Conservation (phyloP, 805 yeast species). For the Candida parachauliodes region DNA sequence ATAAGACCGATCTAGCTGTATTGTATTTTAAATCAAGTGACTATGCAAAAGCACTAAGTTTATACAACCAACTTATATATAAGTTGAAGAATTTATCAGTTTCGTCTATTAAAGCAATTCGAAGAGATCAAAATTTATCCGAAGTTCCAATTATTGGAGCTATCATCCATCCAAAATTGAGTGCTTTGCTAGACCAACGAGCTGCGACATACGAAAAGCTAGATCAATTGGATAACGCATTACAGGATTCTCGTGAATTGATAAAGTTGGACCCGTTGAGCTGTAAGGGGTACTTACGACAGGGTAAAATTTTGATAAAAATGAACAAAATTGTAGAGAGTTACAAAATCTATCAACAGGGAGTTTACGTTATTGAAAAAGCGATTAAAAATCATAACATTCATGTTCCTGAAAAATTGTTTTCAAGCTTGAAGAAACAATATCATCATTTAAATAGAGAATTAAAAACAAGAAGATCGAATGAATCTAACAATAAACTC, state of each 20-base stretch:
- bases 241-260: conserved; percentile 33
- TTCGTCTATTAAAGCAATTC: conserved; percentile 13
- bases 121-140: conserved; percentile 19
- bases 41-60: conserved; percentile 23
- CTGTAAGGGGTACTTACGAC: conserved; percentile 48
- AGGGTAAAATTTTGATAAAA: conserved; percentile 31
- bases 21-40: conserved; percentile 28
- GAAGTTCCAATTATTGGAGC: conserved; percentile 27
- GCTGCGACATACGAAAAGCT: conserved; percentile 49
- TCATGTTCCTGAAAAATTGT: conserved; percentile 30
- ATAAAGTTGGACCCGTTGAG: conserved; percentile 39
- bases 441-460: conserved; percentile 19
- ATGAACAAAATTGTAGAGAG: conserved; percentile 30
- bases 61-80: conserved; percentile 24
- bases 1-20: conserved; percentile 26
- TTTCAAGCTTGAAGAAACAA: conserved; percentile 20
- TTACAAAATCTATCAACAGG: conserved; percentile 31
- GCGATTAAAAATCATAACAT: conserved; percentile 25
- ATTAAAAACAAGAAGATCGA: conserved; percentile 16
- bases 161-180: conserved; percentile 33
- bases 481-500: neutral
- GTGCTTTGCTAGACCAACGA: conserved; percentile 39
- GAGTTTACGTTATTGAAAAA: conserved; percentile 32
- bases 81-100: conserved; percentile 15
- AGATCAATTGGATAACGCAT: conserved; percentile 26